Evolutionary conservation across 805 yeast species (phyloP), one percentile per base, ranked within the genome.

Genomic region (Cyberlindnera misumaiensis): DNA sequence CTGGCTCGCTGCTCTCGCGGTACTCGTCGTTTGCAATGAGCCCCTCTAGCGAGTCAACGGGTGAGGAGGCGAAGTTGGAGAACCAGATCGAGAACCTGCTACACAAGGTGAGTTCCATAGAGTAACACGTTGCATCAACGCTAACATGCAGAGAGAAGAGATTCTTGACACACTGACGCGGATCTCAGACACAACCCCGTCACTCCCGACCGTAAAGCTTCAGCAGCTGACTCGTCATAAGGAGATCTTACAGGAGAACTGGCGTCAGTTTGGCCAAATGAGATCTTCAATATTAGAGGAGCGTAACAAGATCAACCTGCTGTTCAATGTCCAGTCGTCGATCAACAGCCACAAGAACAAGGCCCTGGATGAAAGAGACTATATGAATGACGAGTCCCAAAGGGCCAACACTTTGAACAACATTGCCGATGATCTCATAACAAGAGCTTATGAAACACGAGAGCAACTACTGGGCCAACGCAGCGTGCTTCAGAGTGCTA

Each of bases 401-500:
- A 67, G 96, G 35, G 82, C 83, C 14, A 85, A 84, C 47, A 69
- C 70, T 36, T 78, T 93, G 31, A 80, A 87, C 56, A 68, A 71
- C 31, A 65, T 88, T 36, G 85, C 95, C 12, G 97, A 93, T 56
- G 64, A 82, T 32, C 66, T 93, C 41, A 70, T 90, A 28, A 73
- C 73, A n/a, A 89, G 83, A 56, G 97, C 96, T 1, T 82, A 76
- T 63, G 85, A 83, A 48, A 88, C 97, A 0, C 69, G 97, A 41
- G 97, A 89, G 43, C 94, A 85, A 53, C 72, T 93, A 38, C 48
- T 72, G 33, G 68, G 80, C 34, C 98, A 93, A 63, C 70, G 90
- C 42, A 72, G 70, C 28, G 57, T 73, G 7, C 65, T 93, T 38
- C 67, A 68, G 40, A 74, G 67, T 43, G 83, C 93, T 5, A 84